Conservation (phyloP, 139 green algal genomes). For the Coelastrella sp. region DNA sequence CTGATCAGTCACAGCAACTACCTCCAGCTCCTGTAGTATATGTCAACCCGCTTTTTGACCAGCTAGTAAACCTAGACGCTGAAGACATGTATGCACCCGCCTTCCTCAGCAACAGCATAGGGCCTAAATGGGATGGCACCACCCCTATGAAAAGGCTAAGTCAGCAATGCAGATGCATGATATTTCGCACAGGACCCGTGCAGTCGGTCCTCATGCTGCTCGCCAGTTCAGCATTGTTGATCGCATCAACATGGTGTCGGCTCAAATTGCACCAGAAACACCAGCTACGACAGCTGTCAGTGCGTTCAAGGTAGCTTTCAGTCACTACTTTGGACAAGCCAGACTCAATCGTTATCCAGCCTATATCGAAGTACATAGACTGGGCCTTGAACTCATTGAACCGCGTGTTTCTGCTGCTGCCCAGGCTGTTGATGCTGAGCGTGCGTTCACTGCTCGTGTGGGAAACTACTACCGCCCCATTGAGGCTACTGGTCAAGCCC, state of each 20-base stretch:
- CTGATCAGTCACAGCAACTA: no score
- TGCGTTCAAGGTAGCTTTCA: neutral
- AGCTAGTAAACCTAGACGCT: no score
- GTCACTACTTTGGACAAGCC: neutral
- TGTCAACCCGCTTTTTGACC: no score
- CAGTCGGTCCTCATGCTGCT: neutral
- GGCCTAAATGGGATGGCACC: neutral
- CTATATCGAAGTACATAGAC: neutral
- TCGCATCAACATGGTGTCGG: neutral
- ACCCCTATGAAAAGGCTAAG: neutral
- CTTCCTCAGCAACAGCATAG: no score
- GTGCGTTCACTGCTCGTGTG: neutral
- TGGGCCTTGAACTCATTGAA: neutral
- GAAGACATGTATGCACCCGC: no score
- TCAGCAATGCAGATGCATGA: neutral
- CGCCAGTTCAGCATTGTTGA: neutral
- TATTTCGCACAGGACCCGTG: neutral
- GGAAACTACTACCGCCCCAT: neutral
- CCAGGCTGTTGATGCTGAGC: neutral
- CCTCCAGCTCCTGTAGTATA: no score
- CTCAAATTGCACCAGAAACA: neutral
- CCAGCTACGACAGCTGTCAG: neutral
- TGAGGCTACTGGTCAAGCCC: neutral
- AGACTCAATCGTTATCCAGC: neutral
- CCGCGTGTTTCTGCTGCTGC: neutral